Percentiles rank a stretch among this genome's conserved stretches.
Evolutionary conservation across 306 rosid species (phyloP).

Genomic region (Parietaria judaica): DNA sequence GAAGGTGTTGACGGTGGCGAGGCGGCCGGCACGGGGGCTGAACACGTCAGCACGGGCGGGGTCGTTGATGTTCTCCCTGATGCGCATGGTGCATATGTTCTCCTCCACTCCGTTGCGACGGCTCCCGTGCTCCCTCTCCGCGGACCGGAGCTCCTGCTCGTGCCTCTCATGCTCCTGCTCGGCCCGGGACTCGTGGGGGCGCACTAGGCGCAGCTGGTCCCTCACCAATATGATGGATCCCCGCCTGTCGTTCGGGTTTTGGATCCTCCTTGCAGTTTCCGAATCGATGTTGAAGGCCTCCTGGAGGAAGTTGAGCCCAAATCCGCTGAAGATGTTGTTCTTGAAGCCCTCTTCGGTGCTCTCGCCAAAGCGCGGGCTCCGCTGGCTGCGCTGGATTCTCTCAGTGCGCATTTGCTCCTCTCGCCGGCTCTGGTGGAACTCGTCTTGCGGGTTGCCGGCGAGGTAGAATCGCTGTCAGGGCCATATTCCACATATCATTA

Average conservation of each 20-base stretch:
- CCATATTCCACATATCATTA: not conserved
- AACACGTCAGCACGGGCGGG: conserved; percentile 20
- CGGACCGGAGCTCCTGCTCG: not conserved
- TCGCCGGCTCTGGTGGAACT: conserved; percentile 14
- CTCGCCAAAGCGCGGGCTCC: no score
- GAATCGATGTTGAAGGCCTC: conserved; percentile 22
- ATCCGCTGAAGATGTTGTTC: conserved; percentile 43
- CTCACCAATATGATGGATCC: conserved; percentile 34
- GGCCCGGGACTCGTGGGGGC: conserved; percentile 24
- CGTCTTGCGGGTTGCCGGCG: conserved; percentile 46
- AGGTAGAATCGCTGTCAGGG: conserved; percentile 41
- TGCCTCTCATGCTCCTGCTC: conserved; percentile 17
- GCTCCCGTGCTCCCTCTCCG: conserved; percentile 6
- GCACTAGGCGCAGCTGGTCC: conserved; percentile 21
- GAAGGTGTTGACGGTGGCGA: conserved; percentile 14
- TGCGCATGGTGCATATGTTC: conserved; percentile 13
- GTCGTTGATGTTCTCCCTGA: conserved; percentile 15
- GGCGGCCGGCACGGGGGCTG: conserved; percentile 23
- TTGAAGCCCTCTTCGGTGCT: not conserved
- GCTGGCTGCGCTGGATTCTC: no score
- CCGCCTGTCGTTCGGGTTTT: conserved; percentile 21
- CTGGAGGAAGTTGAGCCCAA: conserved; percentile 22
- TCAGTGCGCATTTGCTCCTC: not conserved
- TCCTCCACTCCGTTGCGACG: conserved; percentile 20
- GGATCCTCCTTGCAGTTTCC: conserved; percentile 27